Percentiles rank a stretch among this genome's conserved stretches.
phyloP scores from a whole-genome alignment of 2,329 filamentous ascomycete species.

The Aureobasidium sp. region DNA sequence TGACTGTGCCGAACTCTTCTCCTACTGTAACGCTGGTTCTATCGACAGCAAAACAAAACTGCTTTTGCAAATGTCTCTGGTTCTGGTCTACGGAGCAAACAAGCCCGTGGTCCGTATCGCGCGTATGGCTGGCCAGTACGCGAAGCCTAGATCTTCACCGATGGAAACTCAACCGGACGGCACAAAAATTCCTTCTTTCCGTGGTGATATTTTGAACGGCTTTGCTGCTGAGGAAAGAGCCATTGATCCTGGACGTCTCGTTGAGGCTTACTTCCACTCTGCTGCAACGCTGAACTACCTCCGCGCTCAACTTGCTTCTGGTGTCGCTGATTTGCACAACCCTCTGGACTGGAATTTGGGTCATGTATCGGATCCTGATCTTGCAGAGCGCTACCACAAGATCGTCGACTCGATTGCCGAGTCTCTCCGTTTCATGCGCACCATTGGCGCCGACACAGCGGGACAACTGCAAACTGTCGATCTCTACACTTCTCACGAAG shows the following conservation, averaged over 20 bases:
- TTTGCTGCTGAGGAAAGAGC: slow-evolving; percentile 67
- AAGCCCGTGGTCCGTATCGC: slow-evolving; percentile 87
- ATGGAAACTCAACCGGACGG: slow-evolving; percentile 70
- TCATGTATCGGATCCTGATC: slow-evolving; percentile 74
- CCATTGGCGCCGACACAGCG: slow-evolving; percentile 80
- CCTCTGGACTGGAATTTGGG: slow-evolving; percentile 93
- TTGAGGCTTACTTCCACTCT: slow-evolving; percentile 92
- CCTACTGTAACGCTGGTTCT: slow-evolving; percentile 82
- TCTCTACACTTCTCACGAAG: slow-evolving; percentile 92
- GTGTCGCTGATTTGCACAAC: slow-evolving; percentile 87
- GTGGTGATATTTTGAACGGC: slow-evolving; percentile 93
- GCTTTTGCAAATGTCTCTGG: slow-evolving; percentile 90
- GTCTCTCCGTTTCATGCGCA: slow-evolving; percentile 87
- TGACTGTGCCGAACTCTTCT: slow-evolving; percentile 94
- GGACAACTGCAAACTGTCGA: slow-evolving; percentile 85
- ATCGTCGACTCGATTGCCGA: slow-evolving; percentile 85
- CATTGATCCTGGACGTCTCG: slow-evolving; percentile 75
- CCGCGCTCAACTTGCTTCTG: slow-evolving; percentile 72
- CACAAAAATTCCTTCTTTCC: slow-evolving; percentile 76
- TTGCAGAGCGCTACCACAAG: slow-evolving; percentile 77
- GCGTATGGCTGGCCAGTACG: slow-evolving; percentile 94
- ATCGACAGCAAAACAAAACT: slow-evolving; percentile 98
- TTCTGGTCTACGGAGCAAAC: slow-evolving; percentile 81
- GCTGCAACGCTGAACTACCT: slow-evolving; percentile 93
- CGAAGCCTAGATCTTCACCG: slow-evolving; percentile 86